A percentile compares a stretch with the other conserved stretches of the same genome.
phyloP scores from a whole-genome alignment of 305 asterid genomes.

The Fraxinus latifolia region DNA sequence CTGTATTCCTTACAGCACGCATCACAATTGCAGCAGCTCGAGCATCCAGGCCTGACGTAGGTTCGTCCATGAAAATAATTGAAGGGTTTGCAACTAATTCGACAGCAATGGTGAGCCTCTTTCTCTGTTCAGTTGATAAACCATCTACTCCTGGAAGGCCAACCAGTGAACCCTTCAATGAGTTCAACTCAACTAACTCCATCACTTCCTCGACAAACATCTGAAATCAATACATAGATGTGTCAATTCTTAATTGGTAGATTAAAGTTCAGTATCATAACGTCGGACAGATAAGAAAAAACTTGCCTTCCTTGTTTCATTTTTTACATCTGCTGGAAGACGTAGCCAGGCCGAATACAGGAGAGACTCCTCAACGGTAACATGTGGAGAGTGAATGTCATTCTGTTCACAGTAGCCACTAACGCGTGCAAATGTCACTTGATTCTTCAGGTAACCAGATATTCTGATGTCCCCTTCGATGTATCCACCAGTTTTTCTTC shows the following conservation, averaged over 20 bases:
- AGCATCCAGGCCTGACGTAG: constrained; percentile 55
- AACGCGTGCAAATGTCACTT: constrained; percentile 43
- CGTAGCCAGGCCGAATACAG: constrained; percentile 52
- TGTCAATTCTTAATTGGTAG: neutral
- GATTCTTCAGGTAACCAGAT: constrained; percentile 43
- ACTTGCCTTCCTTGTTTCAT: constrained; percentile 31
- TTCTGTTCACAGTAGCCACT: constrained; percentile 54
- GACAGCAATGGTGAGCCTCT: constrained; percentile 47
- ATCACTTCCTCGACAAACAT: constrained; percentile 59
- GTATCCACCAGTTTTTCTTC: constrained; percentile 48
- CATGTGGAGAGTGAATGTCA: constrained; percentile 49
- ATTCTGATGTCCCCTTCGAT: constrained; percentile 44
- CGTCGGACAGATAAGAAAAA: neutral
- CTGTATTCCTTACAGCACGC: constrained; percentile 48
- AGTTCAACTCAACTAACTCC: constrained; percentile 45
- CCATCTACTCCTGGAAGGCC: constrained; percentile 57
- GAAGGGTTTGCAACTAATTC: constrained; percentile 49
- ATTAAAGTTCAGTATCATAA: neutral
- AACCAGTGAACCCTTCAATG: constrained; percentile 35
- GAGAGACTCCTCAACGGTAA: constrained; percentile 47
- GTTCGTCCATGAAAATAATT: constrained; percentile 54
- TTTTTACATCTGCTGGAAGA: constrained; percentile 40
- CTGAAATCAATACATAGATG: constrained; percentile 18
- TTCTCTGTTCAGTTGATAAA: constrained; percentile 48
- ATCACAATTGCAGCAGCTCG: constrained; percentile 54